A percentile compares a stretch with the other conserved stretches of the same genome.
These are phyloP conservation scores for Fusarium pseudoanthophilum DNA, from an alignment of 2,329 filamentous ascomycete genomes.

Conservation along the genomic window DNA sequence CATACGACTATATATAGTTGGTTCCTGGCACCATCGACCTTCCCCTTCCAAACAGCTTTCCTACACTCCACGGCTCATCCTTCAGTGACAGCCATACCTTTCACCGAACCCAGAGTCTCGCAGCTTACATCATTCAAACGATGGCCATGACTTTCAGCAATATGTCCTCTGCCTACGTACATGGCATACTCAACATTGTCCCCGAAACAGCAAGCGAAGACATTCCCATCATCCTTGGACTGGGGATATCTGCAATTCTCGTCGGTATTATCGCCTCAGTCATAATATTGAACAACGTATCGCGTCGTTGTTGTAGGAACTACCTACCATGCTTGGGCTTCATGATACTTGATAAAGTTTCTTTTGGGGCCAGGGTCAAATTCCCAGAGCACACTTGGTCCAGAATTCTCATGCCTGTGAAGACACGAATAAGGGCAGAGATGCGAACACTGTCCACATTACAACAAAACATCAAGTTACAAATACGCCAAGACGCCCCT, in stretches of 20 bases:
- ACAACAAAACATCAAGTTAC: neutral
- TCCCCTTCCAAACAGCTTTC: neutral
- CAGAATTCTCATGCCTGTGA: neutral
- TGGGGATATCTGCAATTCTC: neutral
- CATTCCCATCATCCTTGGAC: neutral
- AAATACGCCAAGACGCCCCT: neutral
- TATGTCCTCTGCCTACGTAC: neutral
- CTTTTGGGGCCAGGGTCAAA: neutral
- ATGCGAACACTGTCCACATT: neutral
- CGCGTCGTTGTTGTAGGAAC: neutral
- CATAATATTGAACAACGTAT: neutral
- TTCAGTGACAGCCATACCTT: accelerated
- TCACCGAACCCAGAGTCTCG: neutral
- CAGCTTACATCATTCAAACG: neutral
- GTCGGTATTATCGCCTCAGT: neutral
- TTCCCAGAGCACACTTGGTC: neutral
- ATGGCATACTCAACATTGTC: neutral
- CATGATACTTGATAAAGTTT: accelerated
- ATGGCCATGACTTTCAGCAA: neutral
- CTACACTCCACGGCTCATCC: neutral
- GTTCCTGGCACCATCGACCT: neutral
- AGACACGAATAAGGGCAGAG: neutral
- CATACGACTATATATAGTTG: neutral
- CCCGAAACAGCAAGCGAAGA: neutral
- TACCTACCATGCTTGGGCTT: neutral